Percentiles rank a stretch among this genome's conserved stretches.
Evolutionary conservation across 352 stramenopile species (phyloP).

Genomic region (Plasmopara viticola): DNA sequence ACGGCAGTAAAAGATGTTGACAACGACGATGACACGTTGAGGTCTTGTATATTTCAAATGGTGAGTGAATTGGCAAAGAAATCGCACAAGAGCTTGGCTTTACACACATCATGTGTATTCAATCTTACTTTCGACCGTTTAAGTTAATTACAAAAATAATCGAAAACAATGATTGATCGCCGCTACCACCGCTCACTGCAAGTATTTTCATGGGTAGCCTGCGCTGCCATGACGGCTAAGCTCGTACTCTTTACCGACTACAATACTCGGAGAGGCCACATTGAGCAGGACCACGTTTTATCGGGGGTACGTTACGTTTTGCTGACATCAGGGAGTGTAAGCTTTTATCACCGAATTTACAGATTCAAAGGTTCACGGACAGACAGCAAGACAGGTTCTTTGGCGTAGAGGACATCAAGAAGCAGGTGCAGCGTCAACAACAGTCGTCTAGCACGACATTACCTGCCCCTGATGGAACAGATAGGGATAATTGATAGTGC

Average conservation of each 20-base stretch:
- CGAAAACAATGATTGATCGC: constrained; percentile 67
- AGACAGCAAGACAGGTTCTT: constrained; percentile 85
- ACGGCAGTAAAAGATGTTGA: no score
- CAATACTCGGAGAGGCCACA: constrained; percentile 37
- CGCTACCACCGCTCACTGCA: constrained; percentile 80
- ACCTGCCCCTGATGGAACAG: constrained; percentile 13
- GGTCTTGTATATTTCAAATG: no score
- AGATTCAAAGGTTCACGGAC: constrained; percentile 73
- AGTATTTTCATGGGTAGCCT: constrained; percentile 76
- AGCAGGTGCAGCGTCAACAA: constrained; percentile 19
- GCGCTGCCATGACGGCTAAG: constrained; percentile 73
- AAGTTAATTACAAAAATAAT: no score
- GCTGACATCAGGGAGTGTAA: neutral
- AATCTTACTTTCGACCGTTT: no score
- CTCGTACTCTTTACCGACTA: constrained; percentile 85
- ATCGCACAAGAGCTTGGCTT: no score
- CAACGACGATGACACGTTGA: no score
- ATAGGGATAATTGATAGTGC: constrained; percentile 13
- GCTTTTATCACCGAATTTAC: neutral
- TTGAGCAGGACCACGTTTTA: constrained; percentile 70
- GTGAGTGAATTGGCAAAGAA: no score
- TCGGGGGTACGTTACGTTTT: constrained; percentile 38
- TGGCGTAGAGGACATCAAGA: constrained; percentile 61
- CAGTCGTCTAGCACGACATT: constrained; percentile 5
- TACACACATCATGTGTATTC: no score